Percentiles rank a stretch among this genome's conserved stretches.
These are phyloP conservation scores for Tetracladium maxilliforme DNA, from an alignment of 2,329 filamentous ascomycete genomes.

Conservation along the genomic window DNA sequence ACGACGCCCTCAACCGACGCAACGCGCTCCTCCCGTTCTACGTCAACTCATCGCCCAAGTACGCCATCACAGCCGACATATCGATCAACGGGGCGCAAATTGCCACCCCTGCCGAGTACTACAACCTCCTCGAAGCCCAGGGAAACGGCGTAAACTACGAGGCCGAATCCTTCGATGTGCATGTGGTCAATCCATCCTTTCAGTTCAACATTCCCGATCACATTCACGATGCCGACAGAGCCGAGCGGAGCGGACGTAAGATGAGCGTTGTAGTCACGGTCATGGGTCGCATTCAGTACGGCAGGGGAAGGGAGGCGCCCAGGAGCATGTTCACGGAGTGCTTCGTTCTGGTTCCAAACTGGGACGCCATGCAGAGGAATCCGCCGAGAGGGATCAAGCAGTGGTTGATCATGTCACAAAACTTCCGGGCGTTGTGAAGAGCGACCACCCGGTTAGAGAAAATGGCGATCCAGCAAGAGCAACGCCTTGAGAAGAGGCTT, in stretches of 20 bases:
- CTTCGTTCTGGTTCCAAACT: conserved; percentile 68
- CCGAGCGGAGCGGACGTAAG: conserved; percentile 41
- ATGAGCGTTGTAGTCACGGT: conserved; percentile 61
- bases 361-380: conserved; percentile 39
- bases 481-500: too few species aligned
- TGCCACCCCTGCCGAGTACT: conserved; percentile 46
- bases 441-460: too few species aligned
- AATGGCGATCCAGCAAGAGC: too few species aligned
- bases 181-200: conserved; percentile 60
- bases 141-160: conserved; percentile 51
- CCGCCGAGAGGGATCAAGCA: conserved; percentile 36
- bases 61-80: conserved; percentile 49
- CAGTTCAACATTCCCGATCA: conserved; percentile 36
- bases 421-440: conserved; percentile 35
- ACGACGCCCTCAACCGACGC: conserved; percentile 51
- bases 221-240: conserved; percentile 19
- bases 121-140: conserved; percentile 52
- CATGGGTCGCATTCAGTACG: conserved; percentile 57
- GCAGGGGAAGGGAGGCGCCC: conserved; percentile 43
- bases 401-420: conserved; percentile 60
- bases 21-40: conserved; percentile 55
- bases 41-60: conserved; percentile 38
- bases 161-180: conserved; percentile 60
- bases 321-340: conserved; percentile 65
- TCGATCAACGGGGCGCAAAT: conserved; percentile 65